A percentile compares a stretch with the other conserved stretches of the same genome.
Conservation (phyloP, 768 basidiomycete species). For the Pulveroboletus sp. region DNA sequence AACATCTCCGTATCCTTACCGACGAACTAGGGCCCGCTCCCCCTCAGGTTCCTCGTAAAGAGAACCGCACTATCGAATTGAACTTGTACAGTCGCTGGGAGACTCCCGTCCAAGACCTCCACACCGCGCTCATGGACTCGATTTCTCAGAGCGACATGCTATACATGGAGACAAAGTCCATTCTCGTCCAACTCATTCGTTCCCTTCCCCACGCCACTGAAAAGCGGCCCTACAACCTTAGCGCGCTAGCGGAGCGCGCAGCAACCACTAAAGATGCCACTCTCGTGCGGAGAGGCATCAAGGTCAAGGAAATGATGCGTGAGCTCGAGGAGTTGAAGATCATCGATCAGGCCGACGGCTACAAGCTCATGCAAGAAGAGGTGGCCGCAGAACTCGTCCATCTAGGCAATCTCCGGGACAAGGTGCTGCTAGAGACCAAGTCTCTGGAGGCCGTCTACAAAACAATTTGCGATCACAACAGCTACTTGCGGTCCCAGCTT, state of each 20-base stretch:
- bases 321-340: constrained; percentile 90
- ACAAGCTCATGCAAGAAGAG: constrained; percentile 96
- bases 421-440: constrained; percentile 88
- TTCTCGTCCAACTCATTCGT: constrained; percentile 95
- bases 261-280: constrained; percentile 97
- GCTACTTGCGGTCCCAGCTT: constrained; percentile 90
- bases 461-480: constrained; percentile 99
- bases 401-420: constrained; percentile 93
- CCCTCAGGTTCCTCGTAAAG: constrained; percentile 93
- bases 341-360: constrained; percentile 78
- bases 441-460: constrained; percentile 97
- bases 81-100: constrained; percentile 97
- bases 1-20: constrained; percentile 92
- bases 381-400: constrained; percentile 93
- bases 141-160: constrained; percentile 98
- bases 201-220: constrained; percentile 84
- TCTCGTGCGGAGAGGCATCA: constrained; percentile 95
- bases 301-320: constrained; percentile 98
- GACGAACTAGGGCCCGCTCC: constrained; percentile 96
- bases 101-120: constrained; percentile 96
- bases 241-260: constrained; percentile 86
- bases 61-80: constrained; percentile 91
- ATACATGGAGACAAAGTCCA: constrained; percentile 99
- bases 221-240: constrained; percentile 84
- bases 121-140: constrained; percentile 94